Conservation (phyloP, 768 basidiomycete species). For the Russula dissimulans region DNA sequence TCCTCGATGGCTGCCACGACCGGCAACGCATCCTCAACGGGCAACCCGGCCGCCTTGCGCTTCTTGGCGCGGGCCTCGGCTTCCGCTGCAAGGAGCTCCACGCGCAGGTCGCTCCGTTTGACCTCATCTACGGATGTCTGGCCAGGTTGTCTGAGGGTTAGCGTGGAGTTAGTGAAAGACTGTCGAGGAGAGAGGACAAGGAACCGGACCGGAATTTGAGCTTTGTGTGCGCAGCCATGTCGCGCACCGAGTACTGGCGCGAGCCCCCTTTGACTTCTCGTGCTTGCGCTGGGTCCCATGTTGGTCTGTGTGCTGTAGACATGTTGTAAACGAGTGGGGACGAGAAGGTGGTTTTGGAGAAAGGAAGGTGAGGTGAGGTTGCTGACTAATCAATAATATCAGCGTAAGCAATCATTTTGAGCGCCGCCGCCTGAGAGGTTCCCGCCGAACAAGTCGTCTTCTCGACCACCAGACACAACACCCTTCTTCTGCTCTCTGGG, state of each 20-base stretch:
- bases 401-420: neutral
- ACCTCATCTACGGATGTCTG: slow-evolving; percentile 79
- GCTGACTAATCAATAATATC: slow-evolving; percentile 3
- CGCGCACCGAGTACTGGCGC: slow-evolving; percentile 84
- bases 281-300: slow-evolving; percentile 96
- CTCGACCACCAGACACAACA: too few relatives aligned
- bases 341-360: neutral
- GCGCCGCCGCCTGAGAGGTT: too few relatives aligned
- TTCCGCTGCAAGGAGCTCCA: slow-evolving; percentile 79
- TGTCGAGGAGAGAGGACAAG: neutral
- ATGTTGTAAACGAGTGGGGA: neutral
- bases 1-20: slow-evolving; percentile 40
- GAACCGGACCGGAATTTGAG: slow-evolving; percentile 83
- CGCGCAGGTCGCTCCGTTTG: slow-evolving; percentile 65
- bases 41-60: slow-evolving; percentile 75
- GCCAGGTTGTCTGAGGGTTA: slow-evolving; percentile 65
- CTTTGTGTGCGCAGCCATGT: slow-evolving; percentile 93
- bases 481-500: too few relatives aligned
- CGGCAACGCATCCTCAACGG: slow-evolving; percentile 30
- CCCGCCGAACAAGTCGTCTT: too few relatives aligned
- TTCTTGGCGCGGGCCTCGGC: slow-evolving; percentile 85
- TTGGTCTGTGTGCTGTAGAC: slow-evolving; percentile 90
- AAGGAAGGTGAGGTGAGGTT: neutral
- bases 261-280: slow-evolving; percentile 88
- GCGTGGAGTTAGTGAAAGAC: neutral